phyloP scores from a whole-genome alignment of 495 filamentous ascomycete species.

The Thermothielavioides terrestris region DNA sequence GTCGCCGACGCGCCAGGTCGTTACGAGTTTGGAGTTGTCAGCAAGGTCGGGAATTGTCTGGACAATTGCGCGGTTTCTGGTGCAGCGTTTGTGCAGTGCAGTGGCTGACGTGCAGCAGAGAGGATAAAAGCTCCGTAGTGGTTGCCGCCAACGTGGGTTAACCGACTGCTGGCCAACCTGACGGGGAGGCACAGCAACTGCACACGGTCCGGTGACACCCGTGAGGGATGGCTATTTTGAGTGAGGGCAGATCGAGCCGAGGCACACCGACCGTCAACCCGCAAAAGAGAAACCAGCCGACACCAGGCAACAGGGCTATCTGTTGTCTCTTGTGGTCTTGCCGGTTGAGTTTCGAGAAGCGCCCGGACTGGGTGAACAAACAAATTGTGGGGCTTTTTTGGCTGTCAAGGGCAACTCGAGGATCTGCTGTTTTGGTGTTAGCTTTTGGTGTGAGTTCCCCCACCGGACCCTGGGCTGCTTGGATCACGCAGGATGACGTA shows the following conservation, averaged over 20 bases:
- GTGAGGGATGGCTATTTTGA: neutral
- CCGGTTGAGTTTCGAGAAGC: neutral
- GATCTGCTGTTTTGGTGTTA: neutral
- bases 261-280: neutral
- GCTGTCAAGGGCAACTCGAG: slow-evolving; percentile 15
- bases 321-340: neutral
- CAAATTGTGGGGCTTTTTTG: slow-evolving; percentile 9
- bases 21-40: too few relatives aligned
- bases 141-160: too few relatives aligned
- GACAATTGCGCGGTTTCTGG: neutral
- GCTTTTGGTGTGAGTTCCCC: too few relatives aligned
- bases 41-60: neutral
- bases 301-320: neutral
- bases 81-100: too few relatives aligned
- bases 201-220: neutral
- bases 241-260: too few relatives aligned
- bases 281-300: neutral
- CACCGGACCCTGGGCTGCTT: too few relatives aligned
- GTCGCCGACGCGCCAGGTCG: too few relatives aligned
- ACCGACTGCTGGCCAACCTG: too few relatives aligned
- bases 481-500: slow-evolving; percentile 11
- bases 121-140: too few relatives aligned
- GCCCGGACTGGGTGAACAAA: neutral
- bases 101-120: too few relatives aligned
- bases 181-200: slow-evolving; percentile 1